phyloP scores from a whole-genome alignment of 2,329 filamentous ascomycete genomes.

The Alternaria ethzedia region DNA sequence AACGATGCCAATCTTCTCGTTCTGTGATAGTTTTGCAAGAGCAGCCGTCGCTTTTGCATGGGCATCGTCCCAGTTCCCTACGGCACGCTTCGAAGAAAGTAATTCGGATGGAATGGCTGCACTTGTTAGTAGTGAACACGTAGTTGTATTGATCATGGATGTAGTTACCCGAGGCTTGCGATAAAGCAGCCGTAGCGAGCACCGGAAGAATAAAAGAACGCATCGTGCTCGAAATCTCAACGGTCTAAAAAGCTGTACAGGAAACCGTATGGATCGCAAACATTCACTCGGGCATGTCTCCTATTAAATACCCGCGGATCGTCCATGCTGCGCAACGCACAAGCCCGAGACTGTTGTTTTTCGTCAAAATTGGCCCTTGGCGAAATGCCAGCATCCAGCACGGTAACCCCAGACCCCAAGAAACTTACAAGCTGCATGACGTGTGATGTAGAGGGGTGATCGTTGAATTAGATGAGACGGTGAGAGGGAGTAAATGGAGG shows the following conservation, averaged over 20 bases:
- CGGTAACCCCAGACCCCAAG: conserved; percentile 1
- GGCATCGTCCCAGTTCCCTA: conserved; percentile 47
- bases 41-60: conserved; percentile 50
- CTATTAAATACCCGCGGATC: conserved; percentile 29
- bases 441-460: conserved; percentile 33
- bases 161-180: conserved; percentile 28
- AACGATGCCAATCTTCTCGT: conserved; percentile 51
- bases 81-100: conserved; percentile 28
- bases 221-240: conserved; percentile 23
- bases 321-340: conserved; percentile 2
- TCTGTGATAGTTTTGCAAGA: conserved; percentile 47
- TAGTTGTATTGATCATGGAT: not conserved
- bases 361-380: conserved; percentile 29
- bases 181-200: conserved; percentile 29
- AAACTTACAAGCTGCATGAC: conserved; percentile 3
- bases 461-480: conserved; percentile 35
- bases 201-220: conserved; percentile 31
- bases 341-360: conserved; percentile 12
- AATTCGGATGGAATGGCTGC: conserved; percentile 30
- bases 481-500: conserved; percentile 30
- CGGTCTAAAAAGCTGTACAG: not conserved
- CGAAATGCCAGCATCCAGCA: conserved; percentile 12
- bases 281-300: conserved; percentile 4
- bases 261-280: not conserved
- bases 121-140: conserved; percentile 3